A percentile compares a stretch with the other conserved stretches of the same genome.
phyloP scores from a whole-genome alignment of 2,329 filamentous ascomycete species.

The Penicillium sp. region DNA sequence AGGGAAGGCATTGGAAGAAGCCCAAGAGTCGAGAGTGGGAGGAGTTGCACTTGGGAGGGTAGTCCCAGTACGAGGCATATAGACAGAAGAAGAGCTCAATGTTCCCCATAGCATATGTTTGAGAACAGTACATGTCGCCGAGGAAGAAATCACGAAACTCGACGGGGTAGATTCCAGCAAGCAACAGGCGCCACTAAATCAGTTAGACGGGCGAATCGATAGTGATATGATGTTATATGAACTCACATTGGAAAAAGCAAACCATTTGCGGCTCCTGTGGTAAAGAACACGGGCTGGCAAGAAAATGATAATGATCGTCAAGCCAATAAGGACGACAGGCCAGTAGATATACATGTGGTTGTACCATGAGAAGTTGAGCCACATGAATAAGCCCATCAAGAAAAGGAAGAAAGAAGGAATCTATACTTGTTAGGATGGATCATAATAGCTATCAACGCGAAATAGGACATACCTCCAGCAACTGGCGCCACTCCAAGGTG shows the following conservation, averaged over 20 bases:
- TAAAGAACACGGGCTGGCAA: slow-evolving; percentile 74
- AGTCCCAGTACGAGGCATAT: slow-evolving; percentile 74
- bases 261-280: slow-evolving; percentile 77
- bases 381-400: slow-evolving; percentile 73
- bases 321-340: slow-evolving; percentile 72
- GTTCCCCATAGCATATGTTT: slow-evolving; percentile 88
- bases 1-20: slow-evolving; percentile 79
- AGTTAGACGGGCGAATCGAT: slow-evolving; percentile 16
- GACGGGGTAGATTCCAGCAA: slow-evolving; percentile 86
- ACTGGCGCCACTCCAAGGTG: slow-evolving; percentile 83
- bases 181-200: slow-evolving; percentile 73
- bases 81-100: slow-evolving; percentile 92
- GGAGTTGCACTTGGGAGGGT: slow-evolving; percentile 79
- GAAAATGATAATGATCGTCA: slow-evolving; percentile 69
- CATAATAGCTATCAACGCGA: neutral
- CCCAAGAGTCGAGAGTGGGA: slow-evolving; percentile 78
- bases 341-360: slow-evolving; percentile 78
- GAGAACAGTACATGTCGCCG: slow-evolving; percentile 94
- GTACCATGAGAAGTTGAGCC: slow-evolving; percentile 80
- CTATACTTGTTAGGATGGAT: slow-evolving; percentile 36
- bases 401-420: slow-evolving; percentile 83
- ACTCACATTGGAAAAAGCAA: slow-evolving; percentile 82
- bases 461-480: slow-evolving; percentile 61
- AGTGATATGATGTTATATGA: neutral
- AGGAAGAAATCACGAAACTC: slow-evolving; percentile 98